Evolutionary conservation across 345 rosid genomes (phyloP).

Genomic region (Hibiscus tridactylites): DNA sequence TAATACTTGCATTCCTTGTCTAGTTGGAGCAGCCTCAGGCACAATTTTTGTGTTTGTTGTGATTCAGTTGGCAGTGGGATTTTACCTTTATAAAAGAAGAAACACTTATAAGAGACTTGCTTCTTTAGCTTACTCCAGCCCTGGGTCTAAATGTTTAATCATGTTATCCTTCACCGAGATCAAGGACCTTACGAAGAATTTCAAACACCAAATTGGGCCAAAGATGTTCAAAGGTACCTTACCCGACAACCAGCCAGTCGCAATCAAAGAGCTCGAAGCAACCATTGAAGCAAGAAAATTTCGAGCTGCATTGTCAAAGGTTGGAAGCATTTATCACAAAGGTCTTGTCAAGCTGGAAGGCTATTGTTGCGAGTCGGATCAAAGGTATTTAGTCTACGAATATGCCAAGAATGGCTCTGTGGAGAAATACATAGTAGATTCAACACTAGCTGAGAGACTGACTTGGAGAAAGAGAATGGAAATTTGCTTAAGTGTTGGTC

Average conservation of each 20-base stretch:
- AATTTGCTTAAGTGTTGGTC: conserved; percentile 52
- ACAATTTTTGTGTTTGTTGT: conserved; percentile 35
- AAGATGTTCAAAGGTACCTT: conserved; percentile 53
- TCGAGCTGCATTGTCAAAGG: conserved; percentile 50
- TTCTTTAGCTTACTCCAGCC: conserved; percentile 26
- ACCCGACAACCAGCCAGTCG: conserved; percentile 40
- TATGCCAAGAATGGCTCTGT: conserved; percentile 53
- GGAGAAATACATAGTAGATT: conserved; percentile 42
- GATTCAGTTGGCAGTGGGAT: conserved; percentile 43
- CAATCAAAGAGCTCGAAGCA: conserved; percentile 46
- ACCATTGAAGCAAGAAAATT: conserved; percentile 53
- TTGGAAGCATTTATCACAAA: conserved; percentile 77
- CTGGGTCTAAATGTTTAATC: conserved; percentile 45
- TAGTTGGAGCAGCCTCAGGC: conserved; percentile 49
- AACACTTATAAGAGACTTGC: conserved; percentile 34
- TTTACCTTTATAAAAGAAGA: conserved; percentile 43
- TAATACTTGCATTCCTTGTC: conserved; percentile 44
- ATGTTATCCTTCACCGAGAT: conserved; percentile 56
- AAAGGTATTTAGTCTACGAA: conserved; percentile 59
- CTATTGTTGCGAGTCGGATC: conserved; percentile 53
- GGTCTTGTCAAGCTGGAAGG: conserved; percentile 65
- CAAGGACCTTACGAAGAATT: conserved; percentile 42
- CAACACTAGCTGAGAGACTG: conserved; percentile 41
- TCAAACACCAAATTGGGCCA: conserved; percentile 51
- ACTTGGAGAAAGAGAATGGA: conserved; percentile 63